Evolutionary conservation across 495 filamentous ascomycete genomes (phyloP).

Genomic region (Hyaloscypha hepaticicola): DNA sequence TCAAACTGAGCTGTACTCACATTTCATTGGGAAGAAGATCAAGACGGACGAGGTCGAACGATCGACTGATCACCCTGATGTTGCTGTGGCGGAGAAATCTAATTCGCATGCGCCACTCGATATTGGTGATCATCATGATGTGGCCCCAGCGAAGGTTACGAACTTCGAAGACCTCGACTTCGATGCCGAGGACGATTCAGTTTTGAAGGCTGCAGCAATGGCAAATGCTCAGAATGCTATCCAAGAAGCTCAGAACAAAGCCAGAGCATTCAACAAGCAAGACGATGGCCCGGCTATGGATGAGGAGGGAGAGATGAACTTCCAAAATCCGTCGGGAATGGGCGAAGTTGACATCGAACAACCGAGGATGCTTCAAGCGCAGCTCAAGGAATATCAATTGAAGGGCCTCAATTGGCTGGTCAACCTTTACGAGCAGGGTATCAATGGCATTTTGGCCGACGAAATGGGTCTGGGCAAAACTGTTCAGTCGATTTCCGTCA

Average conservation of each 20-base stretch:
- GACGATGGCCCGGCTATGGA: conserved; percentile 58
- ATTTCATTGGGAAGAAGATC: conserved; percentile 99
- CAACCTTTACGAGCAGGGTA: conserved; percentile 98
- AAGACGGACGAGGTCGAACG: conserved; percentile 91
- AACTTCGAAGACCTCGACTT: conserved; percentile 95
- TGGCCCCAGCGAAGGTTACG: conserved; percentile 68
- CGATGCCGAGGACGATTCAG: conserved; percentile 88
- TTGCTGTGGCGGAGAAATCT: conserved; percentile 44
- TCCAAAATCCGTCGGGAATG: conserved; percentile 96
- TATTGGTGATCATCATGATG: conserved; percentile 57
- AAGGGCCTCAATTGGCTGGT: conserved; percentile 99
- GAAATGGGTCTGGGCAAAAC: conserved; percentile 99
- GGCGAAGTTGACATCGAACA: conserved; percentile 92
- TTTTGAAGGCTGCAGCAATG: conserved; percentile 77
- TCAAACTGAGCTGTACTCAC: conserved; percentile 96
- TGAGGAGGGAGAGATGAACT: conserved; percentile 95
- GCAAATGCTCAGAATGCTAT: conserved; percentile 97
- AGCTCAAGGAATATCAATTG: conserved; percentile 96
- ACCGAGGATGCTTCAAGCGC: conserved; percentile 88
- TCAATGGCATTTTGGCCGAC: conserved; percentile 98
- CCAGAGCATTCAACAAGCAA: conserved; percentile 83
- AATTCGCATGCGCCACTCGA: conserved; percentile 51
- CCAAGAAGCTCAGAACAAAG: conserved; percentile 89
- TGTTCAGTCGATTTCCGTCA: conserved; percentile 97
- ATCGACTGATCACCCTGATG: conserved; percentile 76